Conservation (phyloP, 768 basidiomycete genomes). For the Rhizopogon vesiculosus region DNA sequence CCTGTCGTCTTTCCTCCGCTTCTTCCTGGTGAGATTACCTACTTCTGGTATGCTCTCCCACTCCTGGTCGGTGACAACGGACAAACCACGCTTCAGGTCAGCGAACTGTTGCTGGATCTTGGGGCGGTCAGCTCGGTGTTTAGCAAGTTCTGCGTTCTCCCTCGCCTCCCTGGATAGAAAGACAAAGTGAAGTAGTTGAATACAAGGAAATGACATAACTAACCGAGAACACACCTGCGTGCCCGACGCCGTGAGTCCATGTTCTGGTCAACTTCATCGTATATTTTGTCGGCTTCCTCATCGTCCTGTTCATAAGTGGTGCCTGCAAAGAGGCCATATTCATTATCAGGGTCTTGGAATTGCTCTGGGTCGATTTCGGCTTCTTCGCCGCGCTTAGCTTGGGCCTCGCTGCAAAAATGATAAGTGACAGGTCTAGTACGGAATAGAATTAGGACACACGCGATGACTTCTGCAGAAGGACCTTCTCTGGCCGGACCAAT, state of each 20-base stretch:
- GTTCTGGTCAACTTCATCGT: conserved; percentile 83
- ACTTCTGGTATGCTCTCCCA: conserved; percentile 97
- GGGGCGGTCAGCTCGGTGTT: conserved; percentile 81
- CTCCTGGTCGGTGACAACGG: conserved; percentile 82
- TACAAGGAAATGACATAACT: conserved; percentile 27
- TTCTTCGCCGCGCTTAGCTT: conserved; percentile 84
- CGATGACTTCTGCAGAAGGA: conserved; percentile 86
- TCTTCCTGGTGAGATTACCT: conserved; percentile 90
- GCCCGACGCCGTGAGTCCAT: conserved; percentile 85
- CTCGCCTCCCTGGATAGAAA: conserved; percentile 56
- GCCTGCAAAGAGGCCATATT: conserved; percentile 92
- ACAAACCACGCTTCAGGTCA: conserved; percentile 88
- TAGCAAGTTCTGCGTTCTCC: conserved; percentile 68
- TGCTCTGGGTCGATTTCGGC: conserved; percentile 84
- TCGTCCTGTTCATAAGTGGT: conserved; percentile 97
- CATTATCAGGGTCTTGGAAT: conserved; percentile 96
- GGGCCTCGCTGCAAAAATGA: conserved; percentile 65
- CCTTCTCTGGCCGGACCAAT: conserved; percentile 97
- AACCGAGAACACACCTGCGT: conserved; percentile 63
- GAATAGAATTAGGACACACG: conserved; percentile 44
- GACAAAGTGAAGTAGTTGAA: conserved; percentile 22
- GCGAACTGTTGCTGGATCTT: conserved; percentile 96
- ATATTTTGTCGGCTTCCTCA: conserved; percentile 95
- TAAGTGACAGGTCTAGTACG: neutral
- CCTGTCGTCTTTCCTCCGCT: conserved; percentile 80